Percentiles rank a stretch among this genome's conserved stretches.
phyloP scores from a whole-genome alignment of 345 rosid species.

The Brassica napus region Da-Ae NC_063439.1:19667001-19667500 shows the following conservation, averaged over 20 bases:
- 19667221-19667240: slow-evolving; percentile 85
- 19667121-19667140: neutral
- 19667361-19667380: slow-evolving; percentile 1
- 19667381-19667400: neutral
- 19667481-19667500: slow-evolving; percentile 71
- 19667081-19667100: neutral
- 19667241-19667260: slow-evolving; percentile 81
- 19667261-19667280: slow-evolving; percentile 93
- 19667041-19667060: neutral
- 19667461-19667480: slow-evolving; percentile 60
- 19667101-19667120: neutral
- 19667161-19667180: slow-evolving; percentile 47
- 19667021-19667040: neutral
- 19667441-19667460: slow-evolving; percentile 68
- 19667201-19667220: slow-evolving; percentile 93
- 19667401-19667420: neutral
- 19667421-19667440: neutral
- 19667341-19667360: neutral
- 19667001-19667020: neutral
- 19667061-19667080: neutral
- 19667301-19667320: slow-evolving; percentile 61
- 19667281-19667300: slow-evolving; percentile 78
- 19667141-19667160: neutral
- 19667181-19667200: slow-evolving; percentile 83
- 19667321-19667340: neutral